Base-by-base conservation (phyloP, 768 basidiomycete species). In the Lactarius sp. region DNA sequence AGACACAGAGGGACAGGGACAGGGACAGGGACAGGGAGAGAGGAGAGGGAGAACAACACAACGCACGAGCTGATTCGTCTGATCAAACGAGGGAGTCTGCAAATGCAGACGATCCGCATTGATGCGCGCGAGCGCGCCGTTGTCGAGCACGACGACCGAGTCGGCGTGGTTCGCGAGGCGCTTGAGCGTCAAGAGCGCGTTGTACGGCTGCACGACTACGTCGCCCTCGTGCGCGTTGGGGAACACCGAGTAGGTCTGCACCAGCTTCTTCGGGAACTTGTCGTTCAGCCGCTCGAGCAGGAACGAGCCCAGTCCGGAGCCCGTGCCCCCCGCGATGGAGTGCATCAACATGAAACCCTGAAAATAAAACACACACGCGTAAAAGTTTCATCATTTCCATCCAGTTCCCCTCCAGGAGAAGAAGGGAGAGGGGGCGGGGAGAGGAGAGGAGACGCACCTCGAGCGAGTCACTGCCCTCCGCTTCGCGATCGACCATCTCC, bases 271-370 rank as follows among this genome's bases (percentile, higher is more conserved):
- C 0, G 97, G 97, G 73, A 98, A 99, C 71, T 90, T 91, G 77
- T 99, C 97, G 75, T 95, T 96, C 49, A 98, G 78, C 33, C 97
- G 86, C 77, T 98, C 97, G 59, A 99, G 85, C 18, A 98, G 79
- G 77, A 93, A 98, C n/a, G 97, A 99, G 39, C 97, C 97, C 5
- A 99, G 85, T 1, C 97, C 97, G 0, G 97, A 98, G 20, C 97
- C 97, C 3, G 97, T 99, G 8, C 97, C 97, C 42, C 97, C 97
- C 41, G 97, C 97, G 74, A 98, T 99, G 18, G 96, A 98, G 73
- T 98, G 97, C 80, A 97, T 90, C 51, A 96, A 80, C 93, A 98
- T 97, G 77, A 99, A 98, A 3, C 95, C 97, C 97, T 98, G 72
- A n/a, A n/a, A 14, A 36, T 36, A 14, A 6, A 57, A 10, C 56